Evolutionary conservation across 192 early-diverging fungal species (phyloP), one percentile per base, ranked within the genome.

Genomic region (Endogone sp.): DNA sequence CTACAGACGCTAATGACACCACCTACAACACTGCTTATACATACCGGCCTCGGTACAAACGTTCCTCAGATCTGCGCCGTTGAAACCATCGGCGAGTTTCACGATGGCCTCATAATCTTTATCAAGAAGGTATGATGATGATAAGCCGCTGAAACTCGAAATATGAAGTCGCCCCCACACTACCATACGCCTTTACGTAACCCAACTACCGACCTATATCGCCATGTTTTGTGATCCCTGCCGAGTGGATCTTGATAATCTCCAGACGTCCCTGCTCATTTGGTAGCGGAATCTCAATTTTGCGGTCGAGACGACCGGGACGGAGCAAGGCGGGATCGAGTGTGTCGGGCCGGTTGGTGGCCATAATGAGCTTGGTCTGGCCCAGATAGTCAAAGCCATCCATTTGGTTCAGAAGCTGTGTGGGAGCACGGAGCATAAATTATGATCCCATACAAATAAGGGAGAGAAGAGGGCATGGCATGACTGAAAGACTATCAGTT

Each of bases 281-380:
- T 3, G 98, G 98, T 69, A 99, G 77, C 29, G 98, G 98, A 75
- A 99, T 98, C 76, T 99, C 98, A 65, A 99, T 94, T 87, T 99
- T 98, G n/a, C 98, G 79, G 69, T 99, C 98, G 68, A 99, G 76
- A 31, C 98, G 89, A 54, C 98, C 98, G 29, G 97, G 97, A 67
- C 98, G 87, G 71, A 98, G 74, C 65, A 99, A 80, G n/a, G 98
- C 98, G 16, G 96, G 97, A 75, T 99, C 98, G 64, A 99, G 83
- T 25, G 96, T 99, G 76, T 99, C 97, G 0, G 98, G 98, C 49
- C 98, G 86, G 82, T 99, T 99, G 9, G 98, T 99, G 2, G 98
- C 98, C 96, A 98, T 98, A 79, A 99, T 99, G 69, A 99, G 79
- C 81, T 98, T 99, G 64, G 95, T 95, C 73, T 99, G 94, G 55